These are phyloP conservation scores for Naganishia cerealis DNA, from an alignment of 1,284 basidiomycete genomes.

Conservation along the genomic window DNA sequence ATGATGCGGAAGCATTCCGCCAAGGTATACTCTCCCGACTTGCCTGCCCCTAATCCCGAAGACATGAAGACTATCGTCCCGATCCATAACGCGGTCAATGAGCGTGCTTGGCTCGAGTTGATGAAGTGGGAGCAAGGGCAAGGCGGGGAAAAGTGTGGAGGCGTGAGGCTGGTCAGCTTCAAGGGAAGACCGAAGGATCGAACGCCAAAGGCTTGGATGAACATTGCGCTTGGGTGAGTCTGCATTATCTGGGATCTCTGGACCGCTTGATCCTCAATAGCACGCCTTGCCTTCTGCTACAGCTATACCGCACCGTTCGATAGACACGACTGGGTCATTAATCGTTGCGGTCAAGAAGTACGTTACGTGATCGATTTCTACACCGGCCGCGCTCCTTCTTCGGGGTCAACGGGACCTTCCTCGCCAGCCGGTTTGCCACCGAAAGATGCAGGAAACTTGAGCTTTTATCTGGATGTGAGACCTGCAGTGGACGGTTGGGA, in stretches of 20 bases:
- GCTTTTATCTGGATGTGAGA: conserved; percentile 91
- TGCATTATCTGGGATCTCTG: not conserved
- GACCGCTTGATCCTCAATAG: not conserved
- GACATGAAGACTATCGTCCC: conserved; percentile 97
- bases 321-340: conserved; percentile 94
- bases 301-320: conserved; percentile 94
- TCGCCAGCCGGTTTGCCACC: conserved; percentile 33
- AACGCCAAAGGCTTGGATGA: conserved; percentile 78
- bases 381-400: conserved; percentile 67
- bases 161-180: conserved; percentile 57
- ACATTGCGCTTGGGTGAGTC: conserved; percentile 80
- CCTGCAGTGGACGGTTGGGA: conserved; percentile 92
- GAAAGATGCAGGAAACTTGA: conserved; percentile 43
- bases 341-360: conserved; percentile 81
- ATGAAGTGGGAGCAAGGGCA: conserved; percentile 81
- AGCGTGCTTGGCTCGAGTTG: conserved; percentile 89
- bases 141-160: conserved; percentile 78
- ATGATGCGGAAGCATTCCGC: conserved; percentile 91
- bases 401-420: conserved; percentile 36
- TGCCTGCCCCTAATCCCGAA: conserved; percentile 57
- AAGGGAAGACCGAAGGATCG: conserved; percentile 57
- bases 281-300: conserved; percentile 5
- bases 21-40: conserved; percentile 29
- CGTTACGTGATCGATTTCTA: conserved; percentile 99
- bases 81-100: conserved; percentile 99